Evolutionary conservation across 257 asterid genomes (phyloP), one percentile per base, ranked within the genome.

Genomic region (Solanum infundibuliforme): DNA sequence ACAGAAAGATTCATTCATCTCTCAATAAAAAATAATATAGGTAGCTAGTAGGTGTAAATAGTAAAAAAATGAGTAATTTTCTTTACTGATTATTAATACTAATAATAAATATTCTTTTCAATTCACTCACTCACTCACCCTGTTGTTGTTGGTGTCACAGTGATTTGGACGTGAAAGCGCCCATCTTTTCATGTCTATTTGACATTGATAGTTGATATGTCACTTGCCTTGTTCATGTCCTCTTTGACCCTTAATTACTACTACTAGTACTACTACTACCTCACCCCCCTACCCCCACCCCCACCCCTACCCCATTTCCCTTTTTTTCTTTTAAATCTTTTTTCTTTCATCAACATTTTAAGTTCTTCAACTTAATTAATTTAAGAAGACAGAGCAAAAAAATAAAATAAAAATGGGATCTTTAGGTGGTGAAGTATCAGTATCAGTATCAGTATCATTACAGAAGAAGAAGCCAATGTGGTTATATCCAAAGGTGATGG

Each of bases 171-270:
- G 88, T 95, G 99, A 96, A 94, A 94, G 98, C 94, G 90, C 98
- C 98, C 97, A 94, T 96, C 99, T 95, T 95, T 94, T 96, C 99
- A 94, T 95, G 99, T 96, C 98, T 88, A 92, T 94, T 58, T 94
- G 99, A 96, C 96, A 93, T 87, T 93, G 98, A 95, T 96, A 87
- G 90, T 95, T 96, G 98, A 94, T 93, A 90, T 93, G 94, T 94
- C 98, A 94, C 98, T 94, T 93, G 95, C 85, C 94, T 93, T 91
- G 90, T 91, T 92, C 93, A 89, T 91, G 84, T 88, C 91, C 92
- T 88, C 91, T 95, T 94, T 93, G 93, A 89, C 95, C 93, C 91
- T 88, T 79, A 58, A 9, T 74, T 74, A 11, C 48, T 74, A 32
- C 41, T 32, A 10, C 82, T 74, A 6, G n/a, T 55, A 32, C 32